Base-by-base conservation (phyloP, 768 basidiomycete species). In the Crepidotus variabilis region DNA sequence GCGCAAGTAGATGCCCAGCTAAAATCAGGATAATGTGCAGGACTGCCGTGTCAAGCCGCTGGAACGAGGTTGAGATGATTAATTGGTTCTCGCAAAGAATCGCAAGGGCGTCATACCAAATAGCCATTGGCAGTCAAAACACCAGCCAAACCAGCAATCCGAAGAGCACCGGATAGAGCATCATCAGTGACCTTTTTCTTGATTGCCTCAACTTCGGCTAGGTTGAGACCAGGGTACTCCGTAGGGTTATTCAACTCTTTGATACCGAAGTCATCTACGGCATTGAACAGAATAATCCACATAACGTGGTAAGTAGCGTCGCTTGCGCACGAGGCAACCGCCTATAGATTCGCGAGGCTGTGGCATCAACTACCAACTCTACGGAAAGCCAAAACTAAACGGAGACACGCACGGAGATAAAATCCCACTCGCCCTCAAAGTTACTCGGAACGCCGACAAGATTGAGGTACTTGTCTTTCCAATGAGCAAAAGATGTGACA, bases 241-340 rank as follows among this genome's bases (percentile, higher is more conserved):
- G 63, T 61, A 46, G 70, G 61, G 48, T 80, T 74, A 66, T 87
- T 88, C 57, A 84, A 70, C 63, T 94, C 92, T 58, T 83, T 84
- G 56, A 96, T 77, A 10, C 92, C 92, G 65, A 82, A 93, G 56
- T 95, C 92, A 56, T 92, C 87, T 60, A 96, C 71, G 1, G 93
- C 92, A 59, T 79, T 85, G 69, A 90, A 88, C 3, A 94, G 71
- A 43, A 86, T 83, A 57, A 94, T 85, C 92, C 92, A 96, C 84
- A 95, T 88, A 63, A 89, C 83, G 72, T 97, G 94, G 67, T 90
- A 95, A 24, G 89, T 92, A 24, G 91, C 90, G 66, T 94, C 90
- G 65, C 88, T 91, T 18, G 89, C 88, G 61, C 89, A 89, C 74
- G 75, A 76, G 50, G 75, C 76, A 32, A 79, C 78, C 45, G 77